Evolutionary conservation across 352 stramenopile species (phyloP), one percentile per base, ranked within the genome.

Genomic region (Aphanomyces euteiches): DNA sequence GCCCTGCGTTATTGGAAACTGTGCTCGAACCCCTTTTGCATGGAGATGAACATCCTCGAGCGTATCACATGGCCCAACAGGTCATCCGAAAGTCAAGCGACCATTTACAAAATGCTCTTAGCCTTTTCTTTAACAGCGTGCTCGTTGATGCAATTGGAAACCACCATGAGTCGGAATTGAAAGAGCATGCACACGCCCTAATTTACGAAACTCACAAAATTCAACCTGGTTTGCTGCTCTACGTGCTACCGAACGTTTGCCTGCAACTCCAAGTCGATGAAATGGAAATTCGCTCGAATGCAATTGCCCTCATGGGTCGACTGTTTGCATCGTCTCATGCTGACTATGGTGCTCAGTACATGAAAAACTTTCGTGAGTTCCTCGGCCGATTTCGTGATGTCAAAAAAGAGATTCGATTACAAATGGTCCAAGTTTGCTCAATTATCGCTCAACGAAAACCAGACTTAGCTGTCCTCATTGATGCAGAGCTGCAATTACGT

Each of bases 211-310:
- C 94, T 3, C 85, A 96, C 79, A 89, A 89, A 64, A 79, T 93
- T n/a, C 79, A 82, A 13, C 77, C 88, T n/a, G 82, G 79, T 15
- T 67, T 94, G 15, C 57, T 96, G 56, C 66, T 92, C 7, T 89
- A 91, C 61, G 87, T 96, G 38, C 75, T 96, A 19, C 88, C 88
- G n/a, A 94, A 90, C 56, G 81, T 96, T 38, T 94, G 85, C 38
- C 75, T 92, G 21, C 86, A 96, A 60, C 82, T 96, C 12, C 85
- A 96, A 77, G 87, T 93, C 28, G 88, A 96, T 65, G 85, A 93
- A 67, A 76, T 96, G 13, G 81, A 84, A 7, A 93, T 81, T n/a
- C 83, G 88, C 7, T 90, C 84, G 2, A 80, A 91, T 17, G 85
- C 87, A 0, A 82, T 96, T 43, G 78, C 82, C 40, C 59, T 94